phyloP scores from a whole-genome alignment of 2,329 filamentous ascomycete species.

The Curvularia verruculosa region DNA sequence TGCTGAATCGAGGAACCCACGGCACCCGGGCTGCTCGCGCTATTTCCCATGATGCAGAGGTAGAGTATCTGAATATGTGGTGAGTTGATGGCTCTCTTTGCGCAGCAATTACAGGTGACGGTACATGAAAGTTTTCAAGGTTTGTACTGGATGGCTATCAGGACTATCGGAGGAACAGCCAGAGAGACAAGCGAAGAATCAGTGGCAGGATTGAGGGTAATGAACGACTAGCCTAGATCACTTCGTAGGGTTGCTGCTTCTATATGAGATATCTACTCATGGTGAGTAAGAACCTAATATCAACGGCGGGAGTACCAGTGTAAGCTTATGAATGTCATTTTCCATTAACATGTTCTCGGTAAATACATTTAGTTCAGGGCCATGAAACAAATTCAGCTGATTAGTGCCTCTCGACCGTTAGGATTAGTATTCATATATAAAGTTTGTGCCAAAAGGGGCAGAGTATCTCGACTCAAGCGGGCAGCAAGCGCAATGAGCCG shows the following conservation, averaged over 20 bases:
- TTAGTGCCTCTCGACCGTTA: not conserved
- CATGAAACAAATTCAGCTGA: not conserved
- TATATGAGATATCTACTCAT: too few species aligned
- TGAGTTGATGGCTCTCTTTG: not conserved
- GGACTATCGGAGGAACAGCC: not conserved
- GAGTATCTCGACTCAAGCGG: not conserved
- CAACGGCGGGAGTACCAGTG: not conserved
- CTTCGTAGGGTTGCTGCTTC: not conserved
- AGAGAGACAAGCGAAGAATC: not conserved
- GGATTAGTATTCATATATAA: not conserved
- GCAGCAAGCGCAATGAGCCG: not conserved
- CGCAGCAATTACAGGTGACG: not conserved
- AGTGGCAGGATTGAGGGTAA: not conserved
- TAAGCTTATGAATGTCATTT: not conserved
- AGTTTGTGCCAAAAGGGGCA: not conserved
- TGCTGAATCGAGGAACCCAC: slow-evolving; percentile 35
- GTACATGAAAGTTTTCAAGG: not conserved
- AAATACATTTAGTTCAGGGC: not conserved
- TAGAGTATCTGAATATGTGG: not conserved
- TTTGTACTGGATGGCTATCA: not conserved
- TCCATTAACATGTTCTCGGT: not conserved
- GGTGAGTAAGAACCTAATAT: not conserved
- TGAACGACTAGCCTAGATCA: not conserved
- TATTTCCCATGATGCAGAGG: slow-evolving; percentile 37
- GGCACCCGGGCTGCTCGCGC: slow-evolving; percentile 1